Evolutionary conservation across 2,329 filamentous ascomycete genomes (phyloP).

Genomic region (Daldinia sp.): DNA sequence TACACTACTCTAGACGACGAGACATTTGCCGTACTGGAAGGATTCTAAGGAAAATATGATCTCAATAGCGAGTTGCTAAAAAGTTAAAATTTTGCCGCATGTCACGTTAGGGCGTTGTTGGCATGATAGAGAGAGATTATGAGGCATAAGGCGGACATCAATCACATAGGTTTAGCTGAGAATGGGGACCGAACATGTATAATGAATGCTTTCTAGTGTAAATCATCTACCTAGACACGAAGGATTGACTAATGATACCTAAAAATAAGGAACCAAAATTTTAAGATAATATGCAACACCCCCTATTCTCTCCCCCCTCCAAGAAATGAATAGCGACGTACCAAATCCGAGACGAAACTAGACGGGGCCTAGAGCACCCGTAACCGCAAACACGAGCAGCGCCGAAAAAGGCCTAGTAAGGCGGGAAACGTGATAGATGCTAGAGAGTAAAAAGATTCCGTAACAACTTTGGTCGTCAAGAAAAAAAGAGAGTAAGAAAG

Average conservation of each 20-base stretch:
- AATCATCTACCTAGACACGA: constrained; percentile 39
- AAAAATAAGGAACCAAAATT: constrained; percentile 26
- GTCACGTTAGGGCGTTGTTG: constrained; percentile 28
- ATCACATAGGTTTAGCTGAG: constrained; percentile 21
- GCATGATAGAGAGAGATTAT: constrained; percentile 22
- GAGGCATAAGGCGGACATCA: constrained; percentile 19
- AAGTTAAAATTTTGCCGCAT: constrained; percentile 1
- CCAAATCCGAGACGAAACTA: constrained; percentile 12
- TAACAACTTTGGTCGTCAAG: constrained; percentile 4
- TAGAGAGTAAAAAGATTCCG: constrained; percentile 10
- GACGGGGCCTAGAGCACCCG: constrained; percentile 16
- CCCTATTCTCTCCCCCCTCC: constrained; percentile 2
- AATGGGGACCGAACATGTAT: constrained; percentile 24
- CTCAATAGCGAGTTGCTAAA: neutral
- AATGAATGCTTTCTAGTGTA: constrained; percentile 42
- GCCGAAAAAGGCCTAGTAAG: constrained; percentile 4
- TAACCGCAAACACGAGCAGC: constrained; percentile 20
- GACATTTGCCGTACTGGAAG: constrained; percentile 89
- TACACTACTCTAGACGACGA: constrained; percentile 94
- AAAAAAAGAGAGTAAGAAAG: constrained; percentile 30
- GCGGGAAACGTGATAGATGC: neutral
- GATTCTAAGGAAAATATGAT: constrained; percentile 32
- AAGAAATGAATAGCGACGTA: constrained; percentile 22
- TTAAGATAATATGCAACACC: constrained; percentile 8
- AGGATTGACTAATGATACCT: constrained; percentile 45